These are phyloP conservation scores for Sporobolomyces roseus DNA, from an alignment of 768 basidiomycete species.

Conservation along the genomic window DNA sequence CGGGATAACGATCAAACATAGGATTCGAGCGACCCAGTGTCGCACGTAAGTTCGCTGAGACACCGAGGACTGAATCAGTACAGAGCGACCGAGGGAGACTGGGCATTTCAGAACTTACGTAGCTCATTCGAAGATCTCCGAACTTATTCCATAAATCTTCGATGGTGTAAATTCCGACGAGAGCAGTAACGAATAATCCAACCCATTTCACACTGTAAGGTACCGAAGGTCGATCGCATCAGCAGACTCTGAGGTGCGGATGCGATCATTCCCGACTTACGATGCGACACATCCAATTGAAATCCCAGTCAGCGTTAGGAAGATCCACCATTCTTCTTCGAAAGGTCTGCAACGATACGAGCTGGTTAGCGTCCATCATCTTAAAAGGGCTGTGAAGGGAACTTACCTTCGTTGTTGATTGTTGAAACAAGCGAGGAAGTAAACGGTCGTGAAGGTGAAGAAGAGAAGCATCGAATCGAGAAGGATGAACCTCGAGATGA, in stretches of 20 bases:
- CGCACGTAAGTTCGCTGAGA: conserved; percentile 73
- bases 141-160: conserved; percentile 99
- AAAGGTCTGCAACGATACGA: conserved; percentile 64
- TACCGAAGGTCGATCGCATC: not conserved
- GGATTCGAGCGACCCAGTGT: conserved; percentile 84
- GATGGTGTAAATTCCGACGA: conserved; percentile 92
- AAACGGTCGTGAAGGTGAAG: conserved; percentile 96
- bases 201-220: conserved; percentile 87
- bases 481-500: conserved; percentile 94
- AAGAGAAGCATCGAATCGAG: conserved; percentile 98
- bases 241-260: too few relatives aligned
- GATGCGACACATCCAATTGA: conserved; percentile 94
- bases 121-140: conserved; percentile 86
- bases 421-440: conserved; percentile 91
- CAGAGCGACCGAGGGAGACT: not conserved
- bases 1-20: conserved; percentile 82
- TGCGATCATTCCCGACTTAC: conserved; percentile 50
- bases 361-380: not conserved
- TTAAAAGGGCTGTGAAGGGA: not conserved
- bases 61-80: too few relatives aligned
- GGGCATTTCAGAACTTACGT: conserved; percentile 53
- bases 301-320: conserved; percentile 85
- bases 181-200: conserved; percentile 87
- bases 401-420: conserved; percentile 90
- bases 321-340: conserved; percentile 94